A percentile compares a stretch with the other conserved stretches of the same genome.
These are phyloP conservation scores for Mycena indigotica DNA, from an alignment of 768 basidiomycete genomes.

Conservation along the genomic window DNA sequence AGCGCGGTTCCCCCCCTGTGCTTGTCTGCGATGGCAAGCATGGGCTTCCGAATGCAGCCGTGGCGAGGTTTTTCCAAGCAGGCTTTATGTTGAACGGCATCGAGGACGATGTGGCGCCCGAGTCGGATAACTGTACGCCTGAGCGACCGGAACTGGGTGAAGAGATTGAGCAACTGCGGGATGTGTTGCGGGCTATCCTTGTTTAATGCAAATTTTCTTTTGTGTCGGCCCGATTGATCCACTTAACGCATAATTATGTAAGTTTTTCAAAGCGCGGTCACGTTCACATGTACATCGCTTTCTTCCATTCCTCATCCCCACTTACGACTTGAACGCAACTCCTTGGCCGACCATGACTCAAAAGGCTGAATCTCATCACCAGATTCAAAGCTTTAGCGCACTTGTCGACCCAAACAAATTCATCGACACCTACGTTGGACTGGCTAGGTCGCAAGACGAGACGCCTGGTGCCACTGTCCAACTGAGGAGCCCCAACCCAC, in stretches of 20 bases:
- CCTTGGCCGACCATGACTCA: no score
- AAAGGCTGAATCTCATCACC: no score
- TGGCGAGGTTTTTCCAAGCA: conserved; percentile 16
- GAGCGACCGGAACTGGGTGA: conserved; percentile 1
- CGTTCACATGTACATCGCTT: no score
- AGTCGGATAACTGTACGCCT: conserved; percentile 5
- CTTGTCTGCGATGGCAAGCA: conserved; percentile 14
- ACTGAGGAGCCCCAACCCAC: no score
- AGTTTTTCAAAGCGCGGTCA: not conserved
- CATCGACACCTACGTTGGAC: no score
- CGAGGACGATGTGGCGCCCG: not conserved
- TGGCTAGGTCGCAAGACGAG: no score
- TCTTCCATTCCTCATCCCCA: no score
- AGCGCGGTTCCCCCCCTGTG: conserved; percentile 5
- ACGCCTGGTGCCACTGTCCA: no score
- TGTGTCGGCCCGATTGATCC: not conserved
- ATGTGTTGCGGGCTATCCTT: conserved; percentile 3
- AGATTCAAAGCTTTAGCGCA: no score
- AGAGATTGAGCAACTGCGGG: conserved; percentile 15
- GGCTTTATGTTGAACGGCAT: conserved; percentile 9
- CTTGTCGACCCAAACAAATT: no score
- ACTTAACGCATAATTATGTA: not conserved
- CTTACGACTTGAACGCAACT: no score
- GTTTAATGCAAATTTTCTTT: not conserved
- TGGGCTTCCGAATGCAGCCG: not conserved